Evolutionary conservation across 345 rosid species (phyloP), one percentile per base, ranked within the genome.

Genomic region (Linum trigynum): DNA sequence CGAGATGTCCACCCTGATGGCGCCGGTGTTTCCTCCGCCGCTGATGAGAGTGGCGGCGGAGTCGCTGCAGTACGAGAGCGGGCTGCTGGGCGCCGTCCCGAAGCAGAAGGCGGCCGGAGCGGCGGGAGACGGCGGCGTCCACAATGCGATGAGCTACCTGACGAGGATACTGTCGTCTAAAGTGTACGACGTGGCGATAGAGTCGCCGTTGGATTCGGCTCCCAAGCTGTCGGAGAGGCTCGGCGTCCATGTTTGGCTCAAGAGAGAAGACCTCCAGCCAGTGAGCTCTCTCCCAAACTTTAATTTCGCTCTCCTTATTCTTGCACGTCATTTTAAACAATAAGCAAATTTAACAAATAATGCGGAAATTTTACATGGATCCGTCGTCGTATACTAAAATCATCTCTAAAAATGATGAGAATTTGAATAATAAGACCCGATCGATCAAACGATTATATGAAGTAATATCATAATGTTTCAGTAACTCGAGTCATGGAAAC

Each of bases 201-300:
- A 91, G 77, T 78, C 96, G 32, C 96, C 98, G 3, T 68, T 89
- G 55, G 86, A 91, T 67, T 57, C 78, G 32, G 96, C 96, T 17
- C 69, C 79, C 63, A 89, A 81, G 77, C 71, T 89, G 5, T 86
- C 98, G 0, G 81, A 85, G 79, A 79, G 83, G 68, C 76, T 84
- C 74, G 90, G 95, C 6, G 85, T 84, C 50, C 73, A 76, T 1
- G 66, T 91, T 74, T 83, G 76, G 84, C 95, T 91, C 57, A 91
- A 91, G 76, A 67, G 96, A 60, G 98, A 89, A 79, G 98, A 91
- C 69, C 77, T 89, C 76, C 98, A 91, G 69, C 91, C 96, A 8
- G 96, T 91, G 77, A 74, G 78, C 10, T 23, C 32, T 23, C 32
- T 23, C 32, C 32, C 32, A 23, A 23, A 23, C 32, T 23, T 23